Base-by-base conservation (phyloP, 768 basidiomycete genomes). In the Lentinula raphanica region DNA sequence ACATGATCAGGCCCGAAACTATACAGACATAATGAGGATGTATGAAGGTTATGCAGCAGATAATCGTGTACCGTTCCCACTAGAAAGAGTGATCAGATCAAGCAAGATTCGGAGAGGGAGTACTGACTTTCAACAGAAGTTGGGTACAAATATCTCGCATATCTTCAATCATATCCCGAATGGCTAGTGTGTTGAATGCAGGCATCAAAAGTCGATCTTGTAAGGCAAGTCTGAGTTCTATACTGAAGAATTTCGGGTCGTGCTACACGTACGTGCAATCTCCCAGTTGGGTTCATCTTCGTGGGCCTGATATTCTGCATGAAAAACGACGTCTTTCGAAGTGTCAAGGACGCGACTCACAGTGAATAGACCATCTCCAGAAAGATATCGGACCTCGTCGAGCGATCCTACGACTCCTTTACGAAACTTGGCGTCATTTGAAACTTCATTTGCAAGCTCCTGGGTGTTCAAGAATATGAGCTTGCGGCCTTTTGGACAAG, bases 101-200 rank as follows among this genome's bases (percentile, higher is more conserved):
- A 46, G 19, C 21, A 7, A 2, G 28, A 29, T 21, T 9, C 21
- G 36, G 31, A 12, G 42, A 19, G 9, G 19, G 31, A 17, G 3
- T 35, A 49, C 58, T 39, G 1, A 65, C 64, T 60, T 79, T 78
- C 23, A 73, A 62, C 3, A 77, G 58, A 51, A 81, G 69, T 64
- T 80, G 79, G 28, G 68, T 65, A 5, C 68, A 69, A 39, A 79
- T 74, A 59, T 80, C 80, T 6, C 71, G 63, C 79, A 79, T 80
- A 55, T 76, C 75, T 28, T 72, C 71, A 60, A 79, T 75, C 80
- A 82, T 80, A 56, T 68, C 70, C 31, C 71, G 71, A 42, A 82
- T 73, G 2, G 71, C 67, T 13, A 69, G 64, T 2, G 77, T 73
- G 15, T 77, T 76, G 64, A 80, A 70, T 9, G 69, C 67, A 27